Percentiles rank a stretch among this genome's conserved stretches.
Conservation (phyloP, 768 basidiomycete genomes). For the Lactarius sanguifluus region DNA sequence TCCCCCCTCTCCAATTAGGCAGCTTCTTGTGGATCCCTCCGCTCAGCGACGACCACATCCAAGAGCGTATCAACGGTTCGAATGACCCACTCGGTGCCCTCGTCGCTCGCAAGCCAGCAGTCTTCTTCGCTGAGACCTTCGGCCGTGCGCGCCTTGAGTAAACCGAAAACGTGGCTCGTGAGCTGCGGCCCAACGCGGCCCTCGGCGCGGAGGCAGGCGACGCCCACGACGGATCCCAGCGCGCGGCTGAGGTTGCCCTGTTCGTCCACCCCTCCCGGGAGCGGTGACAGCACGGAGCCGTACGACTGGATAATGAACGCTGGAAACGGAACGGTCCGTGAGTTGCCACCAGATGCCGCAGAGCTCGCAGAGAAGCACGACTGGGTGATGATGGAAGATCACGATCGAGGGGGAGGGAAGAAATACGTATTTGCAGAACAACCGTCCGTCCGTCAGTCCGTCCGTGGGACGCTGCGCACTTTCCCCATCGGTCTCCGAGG, state of each 20-base stretch:
- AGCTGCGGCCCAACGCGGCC: conserved; percentile 84
- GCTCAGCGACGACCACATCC: conserved; percentile 57
- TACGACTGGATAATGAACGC: conserved; percentile 88
- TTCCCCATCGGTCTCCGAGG: conserved; percentile 21
- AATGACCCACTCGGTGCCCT: conserved; percentile 88
- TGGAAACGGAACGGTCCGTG: conserved; percentile 35
- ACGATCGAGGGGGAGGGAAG: conserved; percentile 21
- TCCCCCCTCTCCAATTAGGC: conserved; percentile 53
- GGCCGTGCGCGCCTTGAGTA: conserved; percentile 75
- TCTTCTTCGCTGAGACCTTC: conserved; percentile 67
- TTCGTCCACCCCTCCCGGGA: conserved; percentile 54
- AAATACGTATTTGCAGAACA: not conserved
- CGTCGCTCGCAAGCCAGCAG: conserved; percentile 77
- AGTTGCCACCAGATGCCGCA: conserved; percentile 5
- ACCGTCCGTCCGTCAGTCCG: conserved; percentile 3
- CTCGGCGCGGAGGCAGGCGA: conserved; percentile 83
- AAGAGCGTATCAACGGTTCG: conserved; percentile 78
- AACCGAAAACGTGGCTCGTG: conserved; percentile 84
- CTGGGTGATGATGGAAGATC: conserved; percentile 17
- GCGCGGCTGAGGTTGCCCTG: conserved; percentile 86
- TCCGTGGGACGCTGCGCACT: conserved; percentile 7
- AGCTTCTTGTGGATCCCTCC: conserved; percentile 36
- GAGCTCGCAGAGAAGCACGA: conserved; percentile 3
- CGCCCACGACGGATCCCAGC: conserved; percentile 80
- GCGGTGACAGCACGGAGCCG: conserved; percentile 72